Conservation (phyloP, 768 basidiomycete species). For the Lactarius sp. region DNA sequence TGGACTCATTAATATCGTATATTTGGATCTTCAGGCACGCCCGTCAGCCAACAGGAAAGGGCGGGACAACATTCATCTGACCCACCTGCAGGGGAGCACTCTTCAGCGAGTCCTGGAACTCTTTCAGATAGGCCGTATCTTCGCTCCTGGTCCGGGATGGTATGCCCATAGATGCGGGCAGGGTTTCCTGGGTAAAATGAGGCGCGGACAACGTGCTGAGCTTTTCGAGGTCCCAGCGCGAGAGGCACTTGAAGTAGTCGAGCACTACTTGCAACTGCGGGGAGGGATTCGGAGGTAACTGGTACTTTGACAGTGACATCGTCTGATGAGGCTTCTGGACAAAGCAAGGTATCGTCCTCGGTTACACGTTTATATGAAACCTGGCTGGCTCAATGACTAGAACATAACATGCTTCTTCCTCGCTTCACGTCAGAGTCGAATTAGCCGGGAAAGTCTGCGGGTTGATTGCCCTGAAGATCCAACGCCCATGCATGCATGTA, state of each 20-base stretch:
- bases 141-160: not conserved
- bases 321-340: not conserved
- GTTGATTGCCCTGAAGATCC: not conserved
- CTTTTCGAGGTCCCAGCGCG: not conserved
- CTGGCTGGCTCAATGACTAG: not conserved
- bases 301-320: not conserved
- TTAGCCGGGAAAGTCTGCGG: not conserved
- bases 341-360: not conserved
- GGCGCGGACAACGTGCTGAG: not conserved
- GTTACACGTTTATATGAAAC: not conserved
- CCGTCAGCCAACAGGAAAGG: not conserved
- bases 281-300: not conserved
- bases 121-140: not conserved
- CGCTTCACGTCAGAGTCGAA: not conserved
- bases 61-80: not conserved
- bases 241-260: not conserved
- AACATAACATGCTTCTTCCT: not conserved
- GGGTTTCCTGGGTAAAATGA: not conserved
- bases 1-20: constrained; percentile 1
- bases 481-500: not conserved
- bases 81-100: not conserved
- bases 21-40: not conserved
- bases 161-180: not conserved
- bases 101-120: not conserved
- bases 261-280: not conserved